These are phyloP conservation scores for Hsuehochloa calcarea DNA, from an alignment of 176 grass and related monocot genomes.

Conservation along the genomic window DNA sequence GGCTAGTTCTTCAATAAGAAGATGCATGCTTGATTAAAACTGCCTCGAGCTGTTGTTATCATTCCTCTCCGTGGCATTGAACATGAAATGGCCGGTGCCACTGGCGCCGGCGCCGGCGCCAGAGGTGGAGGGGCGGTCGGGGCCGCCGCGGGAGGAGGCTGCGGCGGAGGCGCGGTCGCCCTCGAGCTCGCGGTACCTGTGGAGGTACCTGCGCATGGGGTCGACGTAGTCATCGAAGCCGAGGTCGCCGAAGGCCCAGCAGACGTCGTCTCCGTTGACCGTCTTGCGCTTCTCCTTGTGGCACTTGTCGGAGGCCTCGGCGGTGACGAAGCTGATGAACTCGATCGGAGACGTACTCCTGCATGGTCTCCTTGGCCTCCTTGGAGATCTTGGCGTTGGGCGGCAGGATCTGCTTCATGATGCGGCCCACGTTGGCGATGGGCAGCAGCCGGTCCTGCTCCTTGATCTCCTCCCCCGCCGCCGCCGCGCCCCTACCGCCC, in stretches of 20 bases:
- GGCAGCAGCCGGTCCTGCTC: constrained; percentile 87
- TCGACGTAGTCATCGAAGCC: constrained; percentile 85
- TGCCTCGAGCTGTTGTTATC: constrained; percentile 55
- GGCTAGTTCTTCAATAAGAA: background rate
- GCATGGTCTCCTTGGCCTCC: constrained; percentile 91
- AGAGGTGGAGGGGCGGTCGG: background rate
- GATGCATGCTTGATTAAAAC: constrained; percentile 24
- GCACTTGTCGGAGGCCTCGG: constrained; percentile 85
- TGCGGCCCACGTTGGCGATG: constrained; percentile 78
- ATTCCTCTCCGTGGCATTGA: constrained; percentile 53
- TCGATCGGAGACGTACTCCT: constrained; percentile 88
- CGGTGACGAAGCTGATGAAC: constrained; percentile 92
- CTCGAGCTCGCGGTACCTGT: constrained; percentile 74
- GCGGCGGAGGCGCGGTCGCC: constrained; percentile 61
- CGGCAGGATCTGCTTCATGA: constrained; percentile 87
- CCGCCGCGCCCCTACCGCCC: background rate
- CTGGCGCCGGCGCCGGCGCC: background rate
- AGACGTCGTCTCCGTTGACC: constrained; percentile 87
- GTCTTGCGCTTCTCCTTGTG: constrained; percentile 90
- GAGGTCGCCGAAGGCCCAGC: constrained; percentile 69
- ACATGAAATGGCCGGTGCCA: constrained; percentile 71
- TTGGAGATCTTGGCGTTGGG: constrained; percentile 91
- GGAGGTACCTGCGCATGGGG: constrained; percentile 71
- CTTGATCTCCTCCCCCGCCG: constrained; percentile 46
- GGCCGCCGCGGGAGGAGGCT: constrained; percentile 32